A percentile compares a stretch with the other conserved stretches of the same genome.
These are phyloP conservation scores for Plantago coronopus DNA, from an alignment of 305 asterid species.

Conservation along the genomic window DNA sequence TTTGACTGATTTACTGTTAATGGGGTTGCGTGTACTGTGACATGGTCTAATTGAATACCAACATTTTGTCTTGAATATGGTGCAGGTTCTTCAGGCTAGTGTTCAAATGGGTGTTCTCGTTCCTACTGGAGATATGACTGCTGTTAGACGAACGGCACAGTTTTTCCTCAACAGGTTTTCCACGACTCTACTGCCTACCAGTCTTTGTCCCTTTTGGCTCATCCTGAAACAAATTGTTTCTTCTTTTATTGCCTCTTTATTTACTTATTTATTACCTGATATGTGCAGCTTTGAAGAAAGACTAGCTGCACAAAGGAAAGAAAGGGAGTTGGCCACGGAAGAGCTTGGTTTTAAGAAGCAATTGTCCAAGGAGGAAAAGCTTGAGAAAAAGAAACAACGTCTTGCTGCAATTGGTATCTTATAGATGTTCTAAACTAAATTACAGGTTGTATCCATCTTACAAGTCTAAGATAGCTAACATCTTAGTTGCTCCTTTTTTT, in stretches of 20 bases:
- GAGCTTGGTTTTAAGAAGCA: conserved; percentile 95
- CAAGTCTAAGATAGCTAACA: not conserved
- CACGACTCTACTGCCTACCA: too few species aligned
- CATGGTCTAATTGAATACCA: conserved; percentile 12
- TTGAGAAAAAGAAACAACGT: conserved; percentile 83
- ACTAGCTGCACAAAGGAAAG: conserved; percentile 81
- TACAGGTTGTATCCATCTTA: not conserved
- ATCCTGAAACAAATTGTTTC: too few species aligned
- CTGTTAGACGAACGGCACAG: conserved; percentile 94
- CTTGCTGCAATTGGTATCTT: conserved; percentile 91
- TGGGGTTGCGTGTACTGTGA: not conserved
- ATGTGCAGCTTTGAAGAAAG: conserved; percentile 88
- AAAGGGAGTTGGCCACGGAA: conserved; percentile 61
- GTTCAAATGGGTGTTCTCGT: conserved; percentile 97
- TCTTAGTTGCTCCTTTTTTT: not conserved
- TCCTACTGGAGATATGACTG: conserved; percentile 96
- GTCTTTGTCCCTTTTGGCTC: too few species aligned
- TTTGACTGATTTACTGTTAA: not conserved
- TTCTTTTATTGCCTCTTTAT: too few species aligned
- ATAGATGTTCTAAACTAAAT: conserved; percentile 2
- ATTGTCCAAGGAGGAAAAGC: conserved; percentile 75
- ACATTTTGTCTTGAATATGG: conserved; percentile 14
- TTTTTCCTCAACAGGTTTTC: conserved; percentile 85
- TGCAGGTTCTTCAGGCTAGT: conserved; percentile 91
- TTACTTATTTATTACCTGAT: too few species aligned